These are phyloP conservation scores for Suillus spraguei DNA, from an alignment of 768 basidiomycete genomes.

Conservation along the genomic window DNA sequence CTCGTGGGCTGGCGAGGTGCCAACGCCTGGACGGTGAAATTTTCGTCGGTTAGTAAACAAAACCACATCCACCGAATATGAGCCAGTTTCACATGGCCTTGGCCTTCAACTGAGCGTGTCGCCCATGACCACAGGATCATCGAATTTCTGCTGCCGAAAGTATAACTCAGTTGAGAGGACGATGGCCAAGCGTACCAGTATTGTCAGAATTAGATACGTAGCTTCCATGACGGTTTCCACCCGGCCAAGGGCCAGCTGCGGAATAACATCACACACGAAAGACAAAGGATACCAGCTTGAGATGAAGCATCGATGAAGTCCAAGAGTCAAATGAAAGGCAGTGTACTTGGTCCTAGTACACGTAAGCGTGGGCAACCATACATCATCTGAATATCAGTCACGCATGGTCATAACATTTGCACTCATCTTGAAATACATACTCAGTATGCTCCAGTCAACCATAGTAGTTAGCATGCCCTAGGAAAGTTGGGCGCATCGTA, in stretches of 20 bases:
- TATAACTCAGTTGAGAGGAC: neutral
- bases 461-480: too few relatives aligned
- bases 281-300: neutral
- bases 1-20: slow-evolving; percentile 2
- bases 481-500: neutral
- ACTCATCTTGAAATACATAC: too few relatives aligned
- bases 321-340: neutral
- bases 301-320: too few relatives aligned
- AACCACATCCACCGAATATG: neutral
- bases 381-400: too few relatives aligned
- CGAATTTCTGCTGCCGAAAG: neutral
- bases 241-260: neutral
- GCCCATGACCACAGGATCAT: neutral
- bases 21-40: neutral
- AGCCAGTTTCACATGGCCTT: neutral
- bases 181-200: neutral
- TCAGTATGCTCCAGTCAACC: too few relatives aligned
- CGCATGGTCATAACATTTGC: too few relatives aligned
- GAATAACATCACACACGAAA: neutral
- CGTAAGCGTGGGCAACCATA: too few relatives aligned
- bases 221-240: slow-evolving; percentile 2
- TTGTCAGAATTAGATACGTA: neutral
- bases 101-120: neutral
- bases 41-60: neutral
- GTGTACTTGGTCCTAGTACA: neutral